Base-by-base conservation (phyloP, 2,329 filamentous ascomycete species). In the Cladophialophora immunda region DNA sequence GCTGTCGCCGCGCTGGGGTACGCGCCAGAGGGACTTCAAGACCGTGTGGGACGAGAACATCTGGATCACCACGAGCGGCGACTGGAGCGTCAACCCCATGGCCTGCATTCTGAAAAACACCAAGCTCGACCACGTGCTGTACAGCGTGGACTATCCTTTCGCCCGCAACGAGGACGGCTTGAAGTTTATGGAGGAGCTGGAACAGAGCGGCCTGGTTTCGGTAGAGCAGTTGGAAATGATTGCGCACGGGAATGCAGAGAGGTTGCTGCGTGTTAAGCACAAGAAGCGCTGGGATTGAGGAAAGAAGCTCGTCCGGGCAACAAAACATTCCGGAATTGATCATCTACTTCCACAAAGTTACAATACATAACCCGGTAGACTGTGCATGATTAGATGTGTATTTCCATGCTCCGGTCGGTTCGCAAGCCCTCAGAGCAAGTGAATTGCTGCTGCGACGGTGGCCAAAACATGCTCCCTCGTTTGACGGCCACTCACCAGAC, bases 101-200 rank as follows among this genome's bases (percentile, higher is more conserved):
- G 79, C 79, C 11, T 75, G 75, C 52, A 66, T 82, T 36, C 63
- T 81, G 59, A 72, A 68, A n/a, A 73, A 73, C 9, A 73, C 70
- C n/a, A 66, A 66, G 19, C 76, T 81, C 13, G 84, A 86, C 19
- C 78, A 78, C 11, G 79, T 89, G 1, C 63, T 89, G 72, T 88
- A 84, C 71, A 87, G 83, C 66, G 82, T 87, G 9, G 86, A 88
- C 69, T 88, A 87, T 69, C 87, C 86, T 0, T 87, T 88, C 58
- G 80, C 80, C 34, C 77, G 76, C 57, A 86, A 82, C 67, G 80
- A 83, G 68, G 80, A 81, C 19, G 86, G 85, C 0, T 73, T 78
- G 29, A 76, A 75, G 13, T 86, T 84, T 70, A 76, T 88, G 62
- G 72, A 80, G 54, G 82, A 85, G 65, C 72, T 88, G 41, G 77